Conservation (phyloP, 371 early-diverging fungal genomes). For the Mortierella sp. region DNA sequence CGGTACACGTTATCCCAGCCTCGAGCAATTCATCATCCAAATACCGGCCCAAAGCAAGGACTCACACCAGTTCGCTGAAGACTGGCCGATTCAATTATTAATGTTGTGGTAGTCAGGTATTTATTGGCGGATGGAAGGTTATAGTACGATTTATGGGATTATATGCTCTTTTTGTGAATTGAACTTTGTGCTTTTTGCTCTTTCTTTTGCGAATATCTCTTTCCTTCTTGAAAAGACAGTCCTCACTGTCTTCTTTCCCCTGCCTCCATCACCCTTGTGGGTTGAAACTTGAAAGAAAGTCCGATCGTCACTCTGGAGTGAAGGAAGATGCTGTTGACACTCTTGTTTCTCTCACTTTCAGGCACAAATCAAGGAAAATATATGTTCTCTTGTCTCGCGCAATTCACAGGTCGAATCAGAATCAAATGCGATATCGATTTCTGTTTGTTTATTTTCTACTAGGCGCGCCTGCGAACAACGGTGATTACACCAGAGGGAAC, state of each 20-base stretch:
- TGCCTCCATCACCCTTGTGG: too few relatives aligned
- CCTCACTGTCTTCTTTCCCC: neutral
- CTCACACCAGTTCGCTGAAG: conserved; percentile 52
- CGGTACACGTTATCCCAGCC: conserved; percentile 43
- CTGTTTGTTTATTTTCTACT: neutral
- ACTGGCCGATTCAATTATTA: conserved; percentile 51
- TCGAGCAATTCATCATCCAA: conserved; percentile 52
- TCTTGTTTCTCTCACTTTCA: neutral
- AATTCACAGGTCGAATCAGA: neutral
- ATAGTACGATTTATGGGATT: neutral
- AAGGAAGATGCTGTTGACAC: too few relatives aligned
- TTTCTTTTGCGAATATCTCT: neutral
- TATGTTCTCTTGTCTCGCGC: neutral
- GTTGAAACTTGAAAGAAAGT: too few relatives aligned
- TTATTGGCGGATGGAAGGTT: neutral
- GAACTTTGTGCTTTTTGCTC: neutral
- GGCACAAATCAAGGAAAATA: neutral
- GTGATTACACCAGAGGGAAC: conserved; percentile 32
- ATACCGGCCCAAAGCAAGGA: conserved; percentile 55
- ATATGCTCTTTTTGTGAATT: neutral
- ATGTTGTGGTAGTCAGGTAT: rapidly evolving
- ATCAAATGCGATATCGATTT: neutral
- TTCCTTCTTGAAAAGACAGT: neutral
- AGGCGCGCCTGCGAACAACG: neutral
- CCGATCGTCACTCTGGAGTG: too few relatives aligned